A percentile compares a stretch with the other conserved stretches of the same genome.
Conservation (phyloP, 1,284 basidiomycete species). For the Malassezia globosa region DNA sequence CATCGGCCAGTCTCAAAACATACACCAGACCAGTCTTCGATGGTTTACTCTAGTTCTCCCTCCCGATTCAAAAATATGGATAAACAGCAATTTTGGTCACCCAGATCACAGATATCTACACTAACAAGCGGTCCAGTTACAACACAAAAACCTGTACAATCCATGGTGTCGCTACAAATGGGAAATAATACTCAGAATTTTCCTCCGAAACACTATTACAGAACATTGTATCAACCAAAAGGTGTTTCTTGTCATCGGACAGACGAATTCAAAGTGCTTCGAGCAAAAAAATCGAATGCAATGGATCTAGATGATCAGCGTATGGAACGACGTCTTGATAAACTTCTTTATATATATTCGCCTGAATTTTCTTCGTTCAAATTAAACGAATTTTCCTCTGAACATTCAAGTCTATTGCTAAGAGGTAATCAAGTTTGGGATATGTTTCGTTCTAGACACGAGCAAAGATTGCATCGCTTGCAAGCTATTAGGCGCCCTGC, state of each 20-base stretch:
- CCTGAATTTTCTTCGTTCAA: background rate
- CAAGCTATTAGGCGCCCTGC: constrained; percentile 16
- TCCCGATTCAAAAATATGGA: too few relatives aligned
- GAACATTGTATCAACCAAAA: constrained; percentile 36
- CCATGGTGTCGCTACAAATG: too few relatives aligned
- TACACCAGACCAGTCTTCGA: too few relatives aligned
- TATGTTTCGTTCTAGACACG: constrained; percentile 4
- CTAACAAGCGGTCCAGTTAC: too few relatives aligned
- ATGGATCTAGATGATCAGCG: constrained; percentile 37
- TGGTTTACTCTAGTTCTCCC: too few relatives aligned
- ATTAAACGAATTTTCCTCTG: too few relatives aligned
- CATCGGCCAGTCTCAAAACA: too few relatives aligned
- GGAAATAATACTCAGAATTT: too few relatives aligned
- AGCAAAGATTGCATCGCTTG: background rate
- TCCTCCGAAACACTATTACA: too few relatives aligned
- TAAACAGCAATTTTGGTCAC: too few relatives aligned
- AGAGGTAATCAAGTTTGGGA: constrained; percentile 4
- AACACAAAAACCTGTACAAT: too few relatives aligned
- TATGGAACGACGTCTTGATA: constrained; percentile 35
- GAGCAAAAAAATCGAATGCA: constrained; percentile 15
- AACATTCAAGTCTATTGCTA: background rate
- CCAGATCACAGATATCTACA: too few relatives aligned
- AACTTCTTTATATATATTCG: constrained; percentile 15
- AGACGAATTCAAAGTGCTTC: constrained; percentile 21
- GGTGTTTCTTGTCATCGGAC: constrained; percentile 28